These are phyloP conservation scores for Diplodia intermedia DNA, from an alignment of 2,329 filamentous ascomycete species.

Conservation along the genomic window DNA sequence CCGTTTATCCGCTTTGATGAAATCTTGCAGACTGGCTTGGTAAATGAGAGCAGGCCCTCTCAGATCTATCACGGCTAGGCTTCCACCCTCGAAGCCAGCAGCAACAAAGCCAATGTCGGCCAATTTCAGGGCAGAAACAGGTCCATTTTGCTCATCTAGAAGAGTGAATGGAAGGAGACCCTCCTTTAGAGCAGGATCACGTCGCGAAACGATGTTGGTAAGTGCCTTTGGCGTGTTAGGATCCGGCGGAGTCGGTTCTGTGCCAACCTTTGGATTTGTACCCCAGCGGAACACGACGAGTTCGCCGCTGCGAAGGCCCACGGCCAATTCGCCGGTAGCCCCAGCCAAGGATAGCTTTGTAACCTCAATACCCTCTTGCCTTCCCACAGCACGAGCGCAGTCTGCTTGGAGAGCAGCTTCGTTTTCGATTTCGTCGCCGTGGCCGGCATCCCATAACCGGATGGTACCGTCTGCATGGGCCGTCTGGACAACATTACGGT, in stretches of 20 bases:
- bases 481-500: constrained; percentile 82
- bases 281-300: constrained; percentile 87
- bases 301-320: constrained; percentile 83
- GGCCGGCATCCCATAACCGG: constrained; percentile 90
- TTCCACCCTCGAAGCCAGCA: constrained; percentile 82
- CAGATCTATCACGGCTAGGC: constrained; percentile 82
- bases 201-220: constrained; percentile 74
- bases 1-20: constrained; percentile 78
- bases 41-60: constrained; percentile 86
- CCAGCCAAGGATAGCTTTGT: constrained; percentile 80
- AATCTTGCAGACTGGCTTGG: constrained; percentile 72
- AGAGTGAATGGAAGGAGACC: constrained; percentile 81
- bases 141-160: constrained; percentile 82
- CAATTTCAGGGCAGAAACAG: constrained; percentile 78
- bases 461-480: constrained; percentile 91
- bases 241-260: constrained; percentile 63
- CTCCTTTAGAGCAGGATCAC: constrained; percentile 76
- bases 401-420: constrained; percentile 81
- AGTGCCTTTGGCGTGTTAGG: constrained; percentile 59
- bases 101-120: constrained; percentile 95
- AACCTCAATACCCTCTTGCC: constrained; percentile 78
- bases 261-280: constrained; percentile 74
- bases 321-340: constrained; percentile 83
- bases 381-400: constrained; percentile 78
- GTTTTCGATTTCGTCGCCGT: constrained; percentile 94